phyloP scores from a whole-genome alignment of 2,329 filamentous ascomycete species.

The Macroventuria anomochaeta region DNA sequence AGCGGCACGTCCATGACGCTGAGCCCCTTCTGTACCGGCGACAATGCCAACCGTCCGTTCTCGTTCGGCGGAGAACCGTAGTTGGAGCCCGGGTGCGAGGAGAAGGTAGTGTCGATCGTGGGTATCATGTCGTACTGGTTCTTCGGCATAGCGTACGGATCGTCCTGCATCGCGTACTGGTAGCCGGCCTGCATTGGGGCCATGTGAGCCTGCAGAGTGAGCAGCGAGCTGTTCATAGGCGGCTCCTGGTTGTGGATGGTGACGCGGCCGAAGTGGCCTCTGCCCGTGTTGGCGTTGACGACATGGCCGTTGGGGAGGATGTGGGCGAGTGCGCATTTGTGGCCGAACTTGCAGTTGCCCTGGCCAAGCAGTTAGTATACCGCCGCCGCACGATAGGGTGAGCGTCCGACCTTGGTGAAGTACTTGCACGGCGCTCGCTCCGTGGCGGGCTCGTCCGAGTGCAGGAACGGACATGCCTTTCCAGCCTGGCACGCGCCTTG shows the following conservation, averaged over 20 bases:
- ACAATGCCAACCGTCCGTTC: slow-evolving; percentile 71
- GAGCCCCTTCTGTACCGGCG: slow-evolving; percentile 75
- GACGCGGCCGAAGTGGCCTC: slow-evolving; percentile 69
- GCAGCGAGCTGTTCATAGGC: slow-evolving; percentile 75
- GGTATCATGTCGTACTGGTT: slow-evolving; percentile 58
- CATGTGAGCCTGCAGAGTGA: slow-evolving; percentile 62
- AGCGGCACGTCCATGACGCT: slow-evolving; percentile 93
- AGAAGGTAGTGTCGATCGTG: slow-evolving; percentile 64
- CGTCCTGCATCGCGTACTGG: slow-evolving; percentile 51
- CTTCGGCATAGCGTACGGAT: slow-evolving; percentile 44
- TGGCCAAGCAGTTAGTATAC: slow-evolving; percentile 49
- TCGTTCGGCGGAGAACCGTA: slow-evolving; percentile 87
- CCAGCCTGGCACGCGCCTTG: slow-evolving; percentile 96
- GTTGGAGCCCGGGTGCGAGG: slow-evolving; percentile 64
- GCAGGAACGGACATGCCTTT: slow-evolving; percentile 93
- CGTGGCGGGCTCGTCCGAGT: slow-evolving; percentile 82
- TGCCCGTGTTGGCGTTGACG: slow-evolving; percentile 72
- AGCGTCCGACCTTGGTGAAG: slow-evolving; percentile 81
- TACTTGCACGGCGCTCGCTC: slow-evolving; percentile 96
- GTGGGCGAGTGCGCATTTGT: slow-evolving; percentile 96
- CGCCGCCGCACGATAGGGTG: background rate
- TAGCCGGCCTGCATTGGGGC: slow-evolving; percentile 51
- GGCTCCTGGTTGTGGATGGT: slow-evolving; percentile 72
- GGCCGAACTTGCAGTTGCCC: slow-evolving; percentile 99
- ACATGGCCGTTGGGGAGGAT: slow-evolving; percentile 91